Percentiles rank a stretch among this genome's conserved stretches.
Evolutionary conservation across 768 basidiomycete genomes (phyloP).

Genomic region (Mycena polygramma): DNA sequence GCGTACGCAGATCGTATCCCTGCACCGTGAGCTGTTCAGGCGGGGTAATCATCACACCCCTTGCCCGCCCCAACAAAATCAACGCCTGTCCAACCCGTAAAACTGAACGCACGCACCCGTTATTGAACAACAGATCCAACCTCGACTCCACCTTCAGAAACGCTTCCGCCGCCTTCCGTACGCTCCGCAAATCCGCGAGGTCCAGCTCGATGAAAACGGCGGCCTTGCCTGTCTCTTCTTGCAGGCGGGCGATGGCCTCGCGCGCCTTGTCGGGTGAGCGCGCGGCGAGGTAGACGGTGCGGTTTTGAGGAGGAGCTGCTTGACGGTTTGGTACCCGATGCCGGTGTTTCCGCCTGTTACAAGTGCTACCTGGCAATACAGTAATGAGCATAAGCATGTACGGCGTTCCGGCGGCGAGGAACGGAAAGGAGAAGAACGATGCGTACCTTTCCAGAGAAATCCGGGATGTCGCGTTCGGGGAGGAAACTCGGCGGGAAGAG

Average conservation of each 20-base stretch:
- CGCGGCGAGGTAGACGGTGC: not conserved
- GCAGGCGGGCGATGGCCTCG: not conserved
- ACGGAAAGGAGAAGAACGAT: no score
- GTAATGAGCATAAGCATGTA: not conserved
- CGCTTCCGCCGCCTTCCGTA: not conserved
- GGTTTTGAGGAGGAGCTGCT: not conserved
- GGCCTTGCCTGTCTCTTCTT: not conserved
- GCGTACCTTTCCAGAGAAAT: no score
- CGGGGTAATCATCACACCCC: not conserved
- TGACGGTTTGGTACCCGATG: slow-evolving; percentile 1
- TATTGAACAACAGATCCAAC: not conserved
- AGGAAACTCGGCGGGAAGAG: not conserved
- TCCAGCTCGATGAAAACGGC: not conserved
- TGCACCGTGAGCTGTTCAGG: not conserved
- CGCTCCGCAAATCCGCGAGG: not conserved
- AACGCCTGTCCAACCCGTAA: not conserved
- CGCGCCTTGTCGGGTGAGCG: not conserved
- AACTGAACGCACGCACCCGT: not conserved
- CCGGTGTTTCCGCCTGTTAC: slow-evolving; percentile 6
- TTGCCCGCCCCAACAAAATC: not conserved
- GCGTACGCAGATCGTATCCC: slow-evolving; percentile 3
- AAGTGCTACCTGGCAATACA: not conserved
- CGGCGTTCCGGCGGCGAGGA: no score
- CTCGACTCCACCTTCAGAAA: not conserved
- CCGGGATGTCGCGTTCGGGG: slow-evolving; percentile 1